A percentile compares a stretch with the other conserved stretches of the same genome.
Evolutionary conservation across 306 rosid species (phyloP).

Genomic region (Parietaria judaica): DNA sequence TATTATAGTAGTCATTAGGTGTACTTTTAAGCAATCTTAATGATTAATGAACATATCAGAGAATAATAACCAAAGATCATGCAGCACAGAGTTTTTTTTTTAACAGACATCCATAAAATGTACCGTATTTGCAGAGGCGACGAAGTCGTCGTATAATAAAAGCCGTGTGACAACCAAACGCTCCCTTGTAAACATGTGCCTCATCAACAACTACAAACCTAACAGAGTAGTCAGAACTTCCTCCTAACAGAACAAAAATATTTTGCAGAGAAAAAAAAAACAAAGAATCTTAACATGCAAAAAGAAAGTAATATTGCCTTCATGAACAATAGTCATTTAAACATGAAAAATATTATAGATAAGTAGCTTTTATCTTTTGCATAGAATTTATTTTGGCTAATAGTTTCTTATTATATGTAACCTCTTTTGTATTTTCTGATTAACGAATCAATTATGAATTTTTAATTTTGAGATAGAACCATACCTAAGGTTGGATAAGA

Average conservation of each 20-base stretch:
- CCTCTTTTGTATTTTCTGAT: no score
- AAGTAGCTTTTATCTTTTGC: no score
- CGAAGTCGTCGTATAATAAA: conserved; percentile 69
- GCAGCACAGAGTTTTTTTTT: not conserved
- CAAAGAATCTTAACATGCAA: conserved; percentile 13
- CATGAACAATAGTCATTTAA: not conserved
- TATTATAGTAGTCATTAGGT: no score
- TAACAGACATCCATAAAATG: conserved; percentile 1
- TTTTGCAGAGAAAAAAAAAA: not conserved
- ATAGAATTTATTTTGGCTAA: no score
- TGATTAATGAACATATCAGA: no score
- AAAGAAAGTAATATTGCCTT: conserved; percentile 6
- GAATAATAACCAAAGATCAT: no score
- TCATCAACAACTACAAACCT: conserved; percentile 89
- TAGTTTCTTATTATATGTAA: no score
- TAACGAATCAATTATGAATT: no score
- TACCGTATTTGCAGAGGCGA: conserved; percentile 80
- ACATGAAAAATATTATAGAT: not conserved
- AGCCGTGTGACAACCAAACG: conserved; percentile 94
- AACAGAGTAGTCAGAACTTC: conserved; percentile 16
- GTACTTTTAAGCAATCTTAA: no score
- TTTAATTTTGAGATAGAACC: conserved; percentile 14
- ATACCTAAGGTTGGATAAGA: conserved; percentile 81
- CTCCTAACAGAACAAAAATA: not conserved
- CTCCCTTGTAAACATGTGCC: conserved; percentile 90